A percentile compares a stretch with the other conserved stretches of the same genome.
These are phyloP conservation scores for Candida ascalaphidarum DNA, from an alignment of 805 yeast genomes.

Conservation along the genomic window DNA sequence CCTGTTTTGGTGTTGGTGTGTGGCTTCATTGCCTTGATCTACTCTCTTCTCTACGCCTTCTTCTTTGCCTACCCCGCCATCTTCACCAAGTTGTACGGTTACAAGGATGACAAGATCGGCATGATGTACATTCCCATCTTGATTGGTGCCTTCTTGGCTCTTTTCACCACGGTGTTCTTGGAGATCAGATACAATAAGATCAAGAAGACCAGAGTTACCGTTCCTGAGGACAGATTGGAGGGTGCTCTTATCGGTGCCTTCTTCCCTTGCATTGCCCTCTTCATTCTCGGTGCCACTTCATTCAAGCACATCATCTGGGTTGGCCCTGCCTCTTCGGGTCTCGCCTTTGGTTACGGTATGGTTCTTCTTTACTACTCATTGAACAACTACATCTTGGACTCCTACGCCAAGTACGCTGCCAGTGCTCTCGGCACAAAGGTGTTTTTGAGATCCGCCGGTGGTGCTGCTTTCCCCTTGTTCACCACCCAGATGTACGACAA, in stretches of 20 bases:
- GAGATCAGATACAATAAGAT: conserved; percentile 53
- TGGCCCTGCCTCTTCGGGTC: conserved; percentile 52
- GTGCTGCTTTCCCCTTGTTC: conserved; percentile 80
- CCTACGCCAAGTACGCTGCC: conserved; percentile 77
- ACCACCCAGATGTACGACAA: conserved; percentile 74
- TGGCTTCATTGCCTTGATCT: conserved; percentile 79
- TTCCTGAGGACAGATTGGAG: conserved; percentile 71
- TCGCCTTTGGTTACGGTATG: conserved; percentile 56
- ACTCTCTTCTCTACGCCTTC: conserved; percentile 85
- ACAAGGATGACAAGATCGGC: conserved; percentile 71
- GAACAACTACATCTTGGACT: conserved; percentile 82
- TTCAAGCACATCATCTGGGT: conserved; percentile 59
- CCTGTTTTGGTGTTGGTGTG: conserved; percentile 83
- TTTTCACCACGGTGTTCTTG: conserved; percentile 64
- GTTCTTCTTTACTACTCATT: conserved; percentile 49
- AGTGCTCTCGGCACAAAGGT: conserved; percentile 78
- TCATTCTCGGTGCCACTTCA: conserved; percentile 76
- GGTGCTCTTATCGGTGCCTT: conserved; percentile 83
- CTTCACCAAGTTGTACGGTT: conserved; percentile 69
- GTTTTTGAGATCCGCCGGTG: conserved; percentile 73
- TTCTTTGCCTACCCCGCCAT: conserved; percentile 94
- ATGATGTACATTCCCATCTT: conserved; percentile 85
- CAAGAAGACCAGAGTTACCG: conserved; percentile 47
- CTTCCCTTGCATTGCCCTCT: conserved; percentile 71
- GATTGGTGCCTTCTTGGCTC: conserved; percentile 75